Conservation (phyloP, 495 filamentous ascomycete genomes). For the Apodospora peruviana region DNA sequence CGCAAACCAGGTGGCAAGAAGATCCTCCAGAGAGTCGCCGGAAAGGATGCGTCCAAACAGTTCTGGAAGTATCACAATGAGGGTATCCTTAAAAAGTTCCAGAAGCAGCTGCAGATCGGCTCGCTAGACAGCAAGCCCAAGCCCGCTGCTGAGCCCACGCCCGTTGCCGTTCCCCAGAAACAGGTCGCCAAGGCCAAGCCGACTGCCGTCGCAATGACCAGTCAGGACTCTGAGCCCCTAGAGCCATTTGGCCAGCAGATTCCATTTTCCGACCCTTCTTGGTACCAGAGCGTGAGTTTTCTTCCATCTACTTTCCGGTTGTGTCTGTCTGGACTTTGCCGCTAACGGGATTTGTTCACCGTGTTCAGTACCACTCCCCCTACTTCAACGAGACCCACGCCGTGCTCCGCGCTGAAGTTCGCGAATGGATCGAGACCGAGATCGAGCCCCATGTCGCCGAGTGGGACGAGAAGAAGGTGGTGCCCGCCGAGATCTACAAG, state of each 20-base stretch:
- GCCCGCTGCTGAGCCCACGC: constrained; percentile 46
- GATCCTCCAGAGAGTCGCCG: constrained; percentile 88
- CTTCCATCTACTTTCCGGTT: constrained; percentile 3
- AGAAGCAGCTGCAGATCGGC: constrained; percentile 78
- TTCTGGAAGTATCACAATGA: constrained; percentile 99
- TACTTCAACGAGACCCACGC: constrained; percentile 94
- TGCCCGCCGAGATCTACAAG: constrained; percentile 85
- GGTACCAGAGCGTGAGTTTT: constrained; percentile 87
- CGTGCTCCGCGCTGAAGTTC: constrained; percentile 81
- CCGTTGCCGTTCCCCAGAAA: constrained; percentile 49
- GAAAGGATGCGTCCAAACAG: constrained; percentile 95
- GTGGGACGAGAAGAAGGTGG: constrained; percentile 92
- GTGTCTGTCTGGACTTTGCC: no score
- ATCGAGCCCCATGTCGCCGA: constrained; percentile 90
- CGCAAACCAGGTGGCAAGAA: constrained; percentile 82
- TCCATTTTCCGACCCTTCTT: constrained; percentile 86
- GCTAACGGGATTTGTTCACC: no score
- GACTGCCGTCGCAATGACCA: constrained; percentile 30
- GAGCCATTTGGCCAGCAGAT: constrained; percentile 83
- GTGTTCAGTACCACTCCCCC: constrained; percentile 85
- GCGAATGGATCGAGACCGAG: constrained; percentile 83
- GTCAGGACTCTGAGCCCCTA: constrained; percentile 59
- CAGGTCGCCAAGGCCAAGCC: constrained; percentile 41
- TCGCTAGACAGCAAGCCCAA: constrained; percentile 83
- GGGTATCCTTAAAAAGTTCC: constrained; percentile 92